Evolutionary conservation across 768 basidiomycete species (phyloP).

Genomic region (Mycena indigotica): DNA sequence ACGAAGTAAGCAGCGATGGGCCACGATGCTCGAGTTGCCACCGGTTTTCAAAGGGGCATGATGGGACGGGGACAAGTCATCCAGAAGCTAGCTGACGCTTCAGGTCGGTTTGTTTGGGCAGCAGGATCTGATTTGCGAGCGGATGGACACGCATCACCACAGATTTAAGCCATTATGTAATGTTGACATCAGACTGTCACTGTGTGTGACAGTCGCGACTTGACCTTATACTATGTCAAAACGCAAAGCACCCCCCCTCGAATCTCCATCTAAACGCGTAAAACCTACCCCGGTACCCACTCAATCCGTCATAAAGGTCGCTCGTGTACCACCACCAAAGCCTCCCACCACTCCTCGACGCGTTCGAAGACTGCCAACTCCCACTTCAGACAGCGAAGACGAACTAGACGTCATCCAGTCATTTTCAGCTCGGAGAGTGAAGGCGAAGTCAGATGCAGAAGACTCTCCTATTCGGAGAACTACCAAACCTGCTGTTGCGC

Average conservation of each 20-base stretch:
- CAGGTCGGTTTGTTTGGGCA: conserved; percentile 85
- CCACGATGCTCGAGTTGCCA: conserved; percentile 70
- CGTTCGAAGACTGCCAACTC: background rate
- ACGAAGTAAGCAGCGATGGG: conserved; percentile 73
- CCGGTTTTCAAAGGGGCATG: conserved; percentile 61
- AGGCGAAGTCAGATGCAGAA: background rate
- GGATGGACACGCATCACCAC: conserved; percentile 85
- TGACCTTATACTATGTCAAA: background rate
- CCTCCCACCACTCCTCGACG: background rate
- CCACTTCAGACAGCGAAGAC: background rate
- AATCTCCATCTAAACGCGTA: background rate
- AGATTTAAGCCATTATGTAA: conserved; percentile 56
- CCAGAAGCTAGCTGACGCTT: conserved; percentile 68
- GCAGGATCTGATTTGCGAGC: conserved; percentile 89
- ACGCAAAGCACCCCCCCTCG: background rate
- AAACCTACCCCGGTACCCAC: too few species aligned
- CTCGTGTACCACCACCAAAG: background rate
- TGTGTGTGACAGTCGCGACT: background rate
- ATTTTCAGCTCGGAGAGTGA: background rate
- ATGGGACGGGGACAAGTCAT: conserved; percentile 91
- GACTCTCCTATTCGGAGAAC: background rate
- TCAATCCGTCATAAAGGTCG: background rate
- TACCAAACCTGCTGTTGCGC: too few species aligned
- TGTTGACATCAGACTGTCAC: background rate
- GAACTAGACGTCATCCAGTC: background rate